These are phyloP conservation scores for Xylariaceae sp. DNA, from an alignment of 2,329 filamentous ascomycete genomes.

Conservation along the genomic window DNA sequence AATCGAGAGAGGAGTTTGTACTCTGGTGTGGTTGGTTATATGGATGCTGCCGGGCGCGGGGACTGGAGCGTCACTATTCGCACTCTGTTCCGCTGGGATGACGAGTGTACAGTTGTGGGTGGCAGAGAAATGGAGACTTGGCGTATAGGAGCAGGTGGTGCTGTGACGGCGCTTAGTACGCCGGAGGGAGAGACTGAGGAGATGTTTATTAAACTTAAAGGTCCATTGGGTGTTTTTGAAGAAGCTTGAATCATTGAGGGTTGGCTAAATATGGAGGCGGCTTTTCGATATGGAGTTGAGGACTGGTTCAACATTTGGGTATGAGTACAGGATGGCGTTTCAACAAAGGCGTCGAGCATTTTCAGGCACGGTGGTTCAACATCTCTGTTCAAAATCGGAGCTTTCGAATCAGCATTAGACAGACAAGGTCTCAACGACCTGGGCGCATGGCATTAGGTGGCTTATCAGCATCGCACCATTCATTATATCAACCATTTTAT, in stretches of 20 bases:
- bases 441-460: neutral
- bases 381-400: too few species aligned
- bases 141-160: slow-evolving; percentile 86
- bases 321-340: neutral
- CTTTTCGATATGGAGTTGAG: neutral
- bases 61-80: slow-evolving; percentile 93
- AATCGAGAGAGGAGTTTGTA: slow-evolving; percentile 69
- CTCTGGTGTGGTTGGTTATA: slow-evolving; percentile 84
- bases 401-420: neutral
- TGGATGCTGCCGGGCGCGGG: slow-evolving; percentile 79
- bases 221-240: slow-evolving; percentile 52
- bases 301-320: neutral
- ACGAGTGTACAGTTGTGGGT: slow-evolving; percentile 41
- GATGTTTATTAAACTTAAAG: slow-evolving; percentile 75
- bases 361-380: neutral
- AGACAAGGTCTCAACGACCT: neutral
- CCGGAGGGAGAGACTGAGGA: slow-evolving; percentile 81
- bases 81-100: slow-evolving; percentile 72
- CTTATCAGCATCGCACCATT: neutral
- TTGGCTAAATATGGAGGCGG: neutral
- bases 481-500: neutral
- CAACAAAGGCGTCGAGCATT: neutral
- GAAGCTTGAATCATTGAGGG: slow-evolving; percentile 16
- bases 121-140: slow-evolving; percentile 55
- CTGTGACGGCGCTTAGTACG: slow-evolving; percentile 81